Conservation (phyloP, 139 green algal genomes). For the Chara braunii region DNA sequence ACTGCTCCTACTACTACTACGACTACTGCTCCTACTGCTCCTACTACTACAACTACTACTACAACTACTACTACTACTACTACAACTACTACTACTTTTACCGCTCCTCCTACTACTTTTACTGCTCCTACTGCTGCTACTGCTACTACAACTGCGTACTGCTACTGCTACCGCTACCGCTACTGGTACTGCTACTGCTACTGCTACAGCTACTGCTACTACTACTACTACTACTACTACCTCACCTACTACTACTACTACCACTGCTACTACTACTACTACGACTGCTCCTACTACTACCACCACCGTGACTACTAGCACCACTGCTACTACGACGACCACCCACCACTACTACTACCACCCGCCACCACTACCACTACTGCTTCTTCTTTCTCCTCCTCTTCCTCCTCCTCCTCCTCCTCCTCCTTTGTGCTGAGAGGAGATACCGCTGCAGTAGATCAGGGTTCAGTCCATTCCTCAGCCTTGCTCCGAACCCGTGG, state of each 20-base stretch:
- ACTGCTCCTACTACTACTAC: constrained; percentile 1
- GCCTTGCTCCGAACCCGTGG: no score
- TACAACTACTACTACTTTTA: constrained; percentile 5
- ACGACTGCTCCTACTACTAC: constrained; percentile 1
- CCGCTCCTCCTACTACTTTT: not conserved
- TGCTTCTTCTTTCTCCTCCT: not conserved
- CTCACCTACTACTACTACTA: constrained; percentile 2
- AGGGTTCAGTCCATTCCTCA: no score
- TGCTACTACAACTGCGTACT: not conserved
- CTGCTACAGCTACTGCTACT: not conserved
- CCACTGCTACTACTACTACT: not conserved
- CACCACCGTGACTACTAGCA: not conserved
- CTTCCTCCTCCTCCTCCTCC: not conserved
- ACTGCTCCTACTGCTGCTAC: not conserved
- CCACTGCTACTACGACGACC: not conserved
- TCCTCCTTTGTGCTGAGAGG: no score
- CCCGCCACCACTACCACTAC: not conserved
- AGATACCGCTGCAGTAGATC: no score
- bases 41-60: constrained; percentile 6
- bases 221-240: constrained; percentile 6
- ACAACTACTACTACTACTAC: constrained; percentile 6
- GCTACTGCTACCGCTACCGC: not conserved
- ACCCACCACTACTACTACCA: not conserved
- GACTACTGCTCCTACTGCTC: not conserved
- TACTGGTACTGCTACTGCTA: not conserved